Base-by-base conservation (phyloP, 345 rosid genomes). In the Mallotus nudiflorus region DNA sequence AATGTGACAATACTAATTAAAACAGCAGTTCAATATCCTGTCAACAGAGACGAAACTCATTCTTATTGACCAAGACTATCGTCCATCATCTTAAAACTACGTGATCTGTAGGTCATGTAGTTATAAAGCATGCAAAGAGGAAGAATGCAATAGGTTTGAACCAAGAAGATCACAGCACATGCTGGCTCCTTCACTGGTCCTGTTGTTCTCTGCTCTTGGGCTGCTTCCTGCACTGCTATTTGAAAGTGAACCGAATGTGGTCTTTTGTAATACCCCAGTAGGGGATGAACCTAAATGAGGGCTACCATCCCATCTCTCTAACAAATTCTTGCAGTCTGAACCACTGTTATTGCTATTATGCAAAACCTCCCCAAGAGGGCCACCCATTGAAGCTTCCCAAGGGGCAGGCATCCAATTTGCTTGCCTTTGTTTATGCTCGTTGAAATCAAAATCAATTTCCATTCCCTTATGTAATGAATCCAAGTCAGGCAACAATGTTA, bases 211-310 rank as follows among this genome's bases (percentile, higher is more conserved):
- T 0, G 85, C 81, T 50, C 83, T 77, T 2, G 91, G 87, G 75
- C 97, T 95, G 78, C 97, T 90, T 42, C 90, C 97, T 0, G 91
- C 88, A 65, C 98, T 92, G 76, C 92, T 89, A 73, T 90, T 92
- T 0, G 99, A 92, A 59, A 90, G 77, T 0, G 96, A 86, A 28
- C 79, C 88, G 42, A 90, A 87, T 3, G 88, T 67, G 14, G 89
- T 72, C 80, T 86, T 95, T 55, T 87, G 97, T 54, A 92, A 59
- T n/a, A 95, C 97, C 0, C 97, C 97, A 0, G 88, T 88, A 0
- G 96, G 96, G 13, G 97, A 91, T 20, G 90, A 86, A 68, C 84
- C 77, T 37, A 82, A 1, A 56, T 75, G 78, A 39, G 86, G 83
- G 68, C 88, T 87, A 25, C 55, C 68, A 12, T 85, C 89, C 88